Evolutionary conservation across 2,329 filamentous ascomycete species (phyloP), one percentile per base, ranked within the genome.

Genomic region (Exutisphaerella laricina): DNA sequence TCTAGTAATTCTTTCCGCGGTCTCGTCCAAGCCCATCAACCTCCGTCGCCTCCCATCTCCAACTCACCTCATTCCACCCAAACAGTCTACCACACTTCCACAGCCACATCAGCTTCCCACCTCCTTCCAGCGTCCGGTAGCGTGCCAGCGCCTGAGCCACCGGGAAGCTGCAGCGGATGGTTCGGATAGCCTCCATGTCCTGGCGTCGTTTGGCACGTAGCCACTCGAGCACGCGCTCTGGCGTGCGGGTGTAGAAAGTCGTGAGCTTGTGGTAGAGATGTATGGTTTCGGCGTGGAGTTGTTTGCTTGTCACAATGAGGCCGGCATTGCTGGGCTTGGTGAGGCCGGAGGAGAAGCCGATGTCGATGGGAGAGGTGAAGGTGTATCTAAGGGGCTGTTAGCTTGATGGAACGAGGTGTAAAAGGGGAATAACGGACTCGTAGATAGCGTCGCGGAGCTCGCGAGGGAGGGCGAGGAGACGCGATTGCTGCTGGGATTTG

Each of bases 381-480:
- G 13, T 33, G 31, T 17, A 12, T 33, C 31, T 33, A 17, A 17
- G 17, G 3, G 17, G 7, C 10, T 33, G 6, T 33, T 18, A 33
- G 31, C 12, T 16, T 13, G 14, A 6, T n/a, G n/a, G n/a, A n/a
- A n/a, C n/a, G n/a, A n/a, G n/a, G n/a, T n/a, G n/a, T n/a, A n/a
- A n/a, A n/a, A n/a, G n/a, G n/a, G n/a, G n/a, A n/a, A n/a, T n/a
- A n/a, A 22, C 22, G 18, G n/a, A 33, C 21, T 41, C 22, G 39
- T 41, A 41, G 29, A 41, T 28, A 4, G 12, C 14, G 22, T 41
- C 39, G 31, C 39, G 39, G 3, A 41, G 21, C 21, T 41, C 39
- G 22, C 30, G 39, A 26, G 39, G 39, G n/a, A 41, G 31, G 8
- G 30, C 22, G 12, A 41, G 20, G 13, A 41, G 8, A 17, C 12